A percentile compares a stretch with the other conserved stretches of the same genome.
Conservation (phyloP, 2,329 filamentous ascomycete species). For the Chalaropsis ovoidea region DNA sequence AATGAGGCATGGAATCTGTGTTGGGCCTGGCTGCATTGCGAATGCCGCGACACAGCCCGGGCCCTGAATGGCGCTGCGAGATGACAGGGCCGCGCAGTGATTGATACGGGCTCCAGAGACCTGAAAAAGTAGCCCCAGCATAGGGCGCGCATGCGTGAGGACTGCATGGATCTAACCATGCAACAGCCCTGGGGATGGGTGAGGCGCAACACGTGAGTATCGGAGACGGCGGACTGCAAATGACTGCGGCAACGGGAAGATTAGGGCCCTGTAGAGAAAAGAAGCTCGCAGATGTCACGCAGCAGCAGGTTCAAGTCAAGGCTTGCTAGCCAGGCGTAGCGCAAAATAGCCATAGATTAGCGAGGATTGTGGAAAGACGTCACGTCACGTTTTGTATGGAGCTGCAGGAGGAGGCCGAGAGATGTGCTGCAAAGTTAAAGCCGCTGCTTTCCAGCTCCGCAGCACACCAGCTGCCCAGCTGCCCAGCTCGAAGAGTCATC, state of each 20-base stretch:
- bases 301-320: neutral
- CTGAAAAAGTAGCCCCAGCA: neutral
- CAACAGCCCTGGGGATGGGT: neutral
- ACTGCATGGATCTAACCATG: neutral
- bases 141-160: neutral
- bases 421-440: neutral
- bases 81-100: neutral
- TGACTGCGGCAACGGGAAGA: neutral
- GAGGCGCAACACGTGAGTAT: neutral
- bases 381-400: neutral
- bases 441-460: constrained; percentile 7
- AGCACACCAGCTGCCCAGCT: neutral
- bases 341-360: neutral
- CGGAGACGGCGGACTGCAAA: neutral
- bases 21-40: neutral
- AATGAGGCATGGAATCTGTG: constrained; percentile 17
- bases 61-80: neutral
- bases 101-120: neutral
- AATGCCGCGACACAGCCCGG: neutral
- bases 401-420: neutral
- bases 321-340: neutral
- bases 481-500: neutral
- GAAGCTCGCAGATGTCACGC: neutral
- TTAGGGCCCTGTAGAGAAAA: neutral
- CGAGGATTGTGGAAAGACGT: neutral